A percentile compares a stretch with the other conserved stretches of the same genome.
phyloP scores from a whole-genome alignment of 768 basidiomycete species.

The Tylopilus balloui region DNA sequence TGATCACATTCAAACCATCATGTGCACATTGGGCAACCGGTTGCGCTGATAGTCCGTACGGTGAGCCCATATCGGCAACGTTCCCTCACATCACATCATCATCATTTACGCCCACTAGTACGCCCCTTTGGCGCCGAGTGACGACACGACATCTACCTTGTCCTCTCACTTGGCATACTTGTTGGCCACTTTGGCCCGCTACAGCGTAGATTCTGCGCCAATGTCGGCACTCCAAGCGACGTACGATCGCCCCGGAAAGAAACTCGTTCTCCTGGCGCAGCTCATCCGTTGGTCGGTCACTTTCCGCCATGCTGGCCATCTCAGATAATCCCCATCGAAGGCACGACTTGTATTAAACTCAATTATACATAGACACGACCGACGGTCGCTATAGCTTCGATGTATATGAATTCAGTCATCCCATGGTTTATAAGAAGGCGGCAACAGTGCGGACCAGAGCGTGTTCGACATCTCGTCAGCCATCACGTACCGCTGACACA shows the following conservation, averaged over 20 bases:
- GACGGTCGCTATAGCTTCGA: slow-evolving; percentile 24
- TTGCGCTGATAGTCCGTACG: neutral
- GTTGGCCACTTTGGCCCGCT: slow-evolving; percentile 1
- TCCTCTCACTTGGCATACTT: no score
- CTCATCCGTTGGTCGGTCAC: neutral
- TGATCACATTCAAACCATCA: neutral
- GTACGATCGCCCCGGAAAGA: neutral
- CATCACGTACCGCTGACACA: neutral
- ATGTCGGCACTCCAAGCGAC: neutral
- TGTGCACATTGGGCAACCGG: neutral
- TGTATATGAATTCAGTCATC: slow-evolving; percentile 29
- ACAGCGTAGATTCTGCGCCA: neutral
- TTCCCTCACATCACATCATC: no score
- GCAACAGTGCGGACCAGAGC: slow-evolving; percentile 7
- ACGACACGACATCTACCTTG: slow-evolving; percentile 20
- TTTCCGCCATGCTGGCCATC: neutral
- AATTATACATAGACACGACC: slow-evolving; percentile 8
- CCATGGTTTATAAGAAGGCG: slow-evolving; percentile 4
- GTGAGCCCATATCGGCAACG: neutral
- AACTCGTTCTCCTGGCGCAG: neutral
- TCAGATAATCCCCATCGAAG: neutral
- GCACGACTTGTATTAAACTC: neutral
- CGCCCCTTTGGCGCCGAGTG: slow-evolving; percentile 29
- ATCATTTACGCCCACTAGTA: slow-evolving; percentile 19
- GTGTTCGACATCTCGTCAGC: neutral